Conservation (phyloP, 2,329 filamentous ascomycete genomes). For the Aureobasidium sp. region DNA sequence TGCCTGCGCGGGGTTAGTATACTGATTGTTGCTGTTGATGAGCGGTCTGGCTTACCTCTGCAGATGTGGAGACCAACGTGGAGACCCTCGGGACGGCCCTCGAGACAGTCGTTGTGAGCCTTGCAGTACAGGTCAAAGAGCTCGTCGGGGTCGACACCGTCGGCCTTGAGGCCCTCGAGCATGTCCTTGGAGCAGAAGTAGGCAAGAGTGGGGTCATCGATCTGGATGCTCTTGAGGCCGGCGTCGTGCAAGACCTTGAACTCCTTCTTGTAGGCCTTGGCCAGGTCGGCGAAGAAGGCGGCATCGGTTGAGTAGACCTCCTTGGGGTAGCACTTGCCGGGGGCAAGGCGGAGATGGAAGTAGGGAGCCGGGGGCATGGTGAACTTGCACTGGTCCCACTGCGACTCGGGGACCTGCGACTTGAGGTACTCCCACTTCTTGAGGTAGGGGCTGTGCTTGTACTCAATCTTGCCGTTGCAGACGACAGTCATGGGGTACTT, state of each 20-base stretch:
- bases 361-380: slow-evolving; percentile 34
- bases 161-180: slow-evolving; percentile 27
- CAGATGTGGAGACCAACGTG: slow-evolving; percentile 35
- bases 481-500: slow-evolving; percentile 34
- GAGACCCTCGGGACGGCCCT: slow-evolving; percentile 28
- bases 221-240: slow-evolving; percentile 32
- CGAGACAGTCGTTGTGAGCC: slow-evolving; percentile 32
- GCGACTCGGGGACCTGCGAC: slow-evolving; percentile 26
- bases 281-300: slow-evolving; percentile 32
- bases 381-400: slow-evolving; percentile 32
- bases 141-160: slow-evolving; percentile 32
- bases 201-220: slow-evolving; percentile 34
- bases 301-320: slow-evolving; percentile 29
- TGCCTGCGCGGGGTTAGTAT: slow-evolving; percentile 22
- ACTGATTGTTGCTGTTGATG: not conserved
- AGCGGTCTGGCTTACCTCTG: slow-evolving; percentile 24
- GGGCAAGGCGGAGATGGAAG: slow-evolving; percentile 31
- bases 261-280: slow-evolving; percentile 30
- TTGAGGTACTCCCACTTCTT: slow-evolving; percentile 32
- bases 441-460: slow-evolving; percentile 29
- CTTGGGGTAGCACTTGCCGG: slow-evolving; percentile 30
- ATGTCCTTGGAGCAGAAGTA: slow-evolving; percentile 34
- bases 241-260: slow-evolving; percentile 30
- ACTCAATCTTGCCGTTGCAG: slow-evolving; percentile 32
- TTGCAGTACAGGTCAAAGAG: slow-evolving; percentile 33